These are phyloP conservation scores for Sarocladiaceae sp. DNA, from an alignment of 2,329 filamentous ascomycete genomes.

Conservation along the genomic window DNA sequence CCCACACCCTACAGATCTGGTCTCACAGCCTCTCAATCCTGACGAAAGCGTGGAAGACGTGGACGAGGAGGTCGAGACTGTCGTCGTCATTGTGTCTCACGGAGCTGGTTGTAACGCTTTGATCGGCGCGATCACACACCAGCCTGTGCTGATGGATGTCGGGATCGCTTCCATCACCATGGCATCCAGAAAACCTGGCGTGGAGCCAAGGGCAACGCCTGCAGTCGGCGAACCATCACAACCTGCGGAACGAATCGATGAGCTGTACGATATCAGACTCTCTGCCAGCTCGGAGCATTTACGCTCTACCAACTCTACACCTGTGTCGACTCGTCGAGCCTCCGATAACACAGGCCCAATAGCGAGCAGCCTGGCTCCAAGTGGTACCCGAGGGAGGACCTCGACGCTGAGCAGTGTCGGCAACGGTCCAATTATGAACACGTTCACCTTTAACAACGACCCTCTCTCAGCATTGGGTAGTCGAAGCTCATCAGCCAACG, in stretches of 20 bases:
- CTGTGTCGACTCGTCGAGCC: conserved; percentile 25
- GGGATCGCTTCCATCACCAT: conserved; percentile 87
- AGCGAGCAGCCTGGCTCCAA: conserved; percentile 13
- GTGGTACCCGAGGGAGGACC: conserved; percentile 28
- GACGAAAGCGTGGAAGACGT: conserved; percentile 56
- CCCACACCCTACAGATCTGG: conserved; percentile 44
- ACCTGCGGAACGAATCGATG: conserved; percentile 50
- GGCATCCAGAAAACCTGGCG: conserved; percentile 58
- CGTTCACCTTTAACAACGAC: conserved; percentile 34
- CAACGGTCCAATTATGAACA: conserved; percentile 24
- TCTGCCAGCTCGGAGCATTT: conserved; percentile 73
- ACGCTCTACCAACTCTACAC: conserved; percentile 34
- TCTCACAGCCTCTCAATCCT: conserved; percentile 33
- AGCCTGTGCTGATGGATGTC: conserved; percentile 86
- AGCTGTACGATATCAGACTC: conserved; percentile 67
- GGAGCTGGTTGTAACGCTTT: conserved; percentile 94
- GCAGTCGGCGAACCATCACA: conserved; percentile 14
- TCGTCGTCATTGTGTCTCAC: conserved; percentile 85
- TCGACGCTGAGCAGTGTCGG: conserved; percentile 19
- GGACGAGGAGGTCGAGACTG: conserved; percentile 66
- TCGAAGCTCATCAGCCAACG: conserved; percentile 40
- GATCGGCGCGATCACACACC: conserved; percentile 84
- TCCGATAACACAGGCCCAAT: conserved; percentile 23
- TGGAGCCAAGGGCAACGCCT: conserved; percentile 18
- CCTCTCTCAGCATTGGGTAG: conserved; percentile 33